These are phyloP conservation scores for Venturia effusa DNA, from an alignment of 2,329 filamentous ascomycete genomes.

Conservation along the genomic window DNA sequence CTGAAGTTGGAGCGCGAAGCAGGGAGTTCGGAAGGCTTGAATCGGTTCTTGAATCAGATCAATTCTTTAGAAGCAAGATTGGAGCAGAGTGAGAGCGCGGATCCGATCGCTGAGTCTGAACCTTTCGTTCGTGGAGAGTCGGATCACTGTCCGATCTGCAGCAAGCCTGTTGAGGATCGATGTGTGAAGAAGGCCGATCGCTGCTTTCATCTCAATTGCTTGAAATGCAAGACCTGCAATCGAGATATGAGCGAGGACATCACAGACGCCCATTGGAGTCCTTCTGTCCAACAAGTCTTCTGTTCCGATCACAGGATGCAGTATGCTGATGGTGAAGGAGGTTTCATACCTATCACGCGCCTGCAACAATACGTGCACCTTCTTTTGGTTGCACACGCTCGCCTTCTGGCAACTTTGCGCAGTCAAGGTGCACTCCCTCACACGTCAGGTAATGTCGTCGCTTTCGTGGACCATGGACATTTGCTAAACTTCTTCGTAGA, in stretches of 20 bases:
- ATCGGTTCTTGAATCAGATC: slow-evolving; percentile 74
- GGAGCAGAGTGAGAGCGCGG: slow-evolving; percentile 50
- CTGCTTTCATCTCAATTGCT: slow-evolving; percentile 76
- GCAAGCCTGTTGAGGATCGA: slow-evolving; percentile 86
- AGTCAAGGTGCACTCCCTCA: slow-evolving; percentile 71
- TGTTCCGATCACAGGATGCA: slow-evolving; percentile 58
- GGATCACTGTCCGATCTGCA: slow-evolving; percentile 74
- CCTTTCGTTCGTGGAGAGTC: slow-evolving; percentile 34
- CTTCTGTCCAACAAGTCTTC: slow-evolving; percentile 55
- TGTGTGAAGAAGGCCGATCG: slow-evolving; percentile 65
- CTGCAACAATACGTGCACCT: slow-evolving; percentile 92
- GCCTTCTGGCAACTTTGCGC: slow-evolving; percentile 76
- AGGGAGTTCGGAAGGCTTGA: slow-evolving; percentile 60
- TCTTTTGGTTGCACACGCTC: slow-evolving; percentile 78
- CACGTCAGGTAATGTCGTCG: slow-evolving; percentile 43
- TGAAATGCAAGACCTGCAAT: slow-evolving; percentile 59
- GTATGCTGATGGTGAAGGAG: slow-evolving; percentile 44
- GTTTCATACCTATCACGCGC: slow-evolving; percentile 68
- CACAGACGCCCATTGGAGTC: slow-evolving; percentile 60
- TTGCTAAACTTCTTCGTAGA: slow-evolving; percentile 35
- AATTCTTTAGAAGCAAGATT: slow-evolving; percentile 71
- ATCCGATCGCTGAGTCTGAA: slow-evolving; percentile 31
- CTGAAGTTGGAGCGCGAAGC: slow-evolving; percentile 84
- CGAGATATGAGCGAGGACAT: slow-evolving; percentile 60
- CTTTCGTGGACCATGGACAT: slow-evolving; percentile 13